Conservation (phyloP, 805 yeast species). For the Cyberlindnera saturnus region DNA sequence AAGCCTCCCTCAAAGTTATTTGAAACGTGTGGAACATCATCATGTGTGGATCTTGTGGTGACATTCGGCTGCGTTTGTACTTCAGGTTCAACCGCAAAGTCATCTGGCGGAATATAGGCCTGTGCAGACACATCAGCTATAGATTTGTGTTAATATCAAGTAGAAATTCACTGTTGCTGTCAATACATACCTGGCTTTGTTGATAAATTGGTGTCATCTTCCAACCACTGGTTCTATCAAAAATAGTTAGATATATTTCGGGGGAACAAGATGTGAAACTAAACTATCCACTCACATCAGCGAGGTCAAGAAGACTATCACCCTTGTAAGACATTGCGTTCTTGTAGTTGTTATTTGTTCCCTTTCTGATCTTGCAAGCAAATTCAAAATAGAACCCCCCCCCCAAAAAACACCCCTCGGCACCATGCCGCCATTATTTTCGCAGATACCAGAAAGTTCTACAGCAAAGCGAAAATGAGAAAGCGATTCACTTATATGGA, state of each 20-base stretch:
- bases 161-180: not conserved
- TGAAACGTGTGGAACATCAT: constrained; percentile 5
- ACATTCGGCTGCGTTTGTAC: not conserved
- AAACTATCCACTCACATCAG: not conserved
- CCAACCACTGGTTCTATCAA: constrained; percentile 17
- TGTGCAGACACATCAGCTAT: constrained; percentile 20
- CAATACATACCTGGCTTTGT: constrained; percentile 4
- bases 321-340: not conserved
- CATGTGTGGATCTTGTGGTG: not conserved
- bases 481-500: not conserved
- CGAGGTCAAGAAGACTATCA: constrained; percentile 10
- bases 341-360: not conserved
- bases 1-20: constrained; percentile 35
- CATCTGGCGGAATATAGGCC: constrained; percentile 30
- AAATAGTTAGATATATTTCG: constrained; percentile 1
- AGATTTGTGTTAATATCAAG: not conserved
- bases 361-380: too few species aligned
- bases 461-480: too few species aligned
- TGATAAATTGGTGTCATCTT: constrained; percentile 19
- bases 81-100: constrained; percentile 9
- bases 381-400: too few species aligned
- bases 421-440: too few species aligned
- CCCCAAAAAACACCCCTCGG: too few species aligned
- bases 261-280: not conserved
- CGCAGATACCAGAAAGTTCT: too few species aligned